A percentile compares a stretch with the other conserved stretches of the same genome.
phyloP scores from a whole-genome alignment of 345 rosid genomes.

The Corymbia maculata region DNA sequence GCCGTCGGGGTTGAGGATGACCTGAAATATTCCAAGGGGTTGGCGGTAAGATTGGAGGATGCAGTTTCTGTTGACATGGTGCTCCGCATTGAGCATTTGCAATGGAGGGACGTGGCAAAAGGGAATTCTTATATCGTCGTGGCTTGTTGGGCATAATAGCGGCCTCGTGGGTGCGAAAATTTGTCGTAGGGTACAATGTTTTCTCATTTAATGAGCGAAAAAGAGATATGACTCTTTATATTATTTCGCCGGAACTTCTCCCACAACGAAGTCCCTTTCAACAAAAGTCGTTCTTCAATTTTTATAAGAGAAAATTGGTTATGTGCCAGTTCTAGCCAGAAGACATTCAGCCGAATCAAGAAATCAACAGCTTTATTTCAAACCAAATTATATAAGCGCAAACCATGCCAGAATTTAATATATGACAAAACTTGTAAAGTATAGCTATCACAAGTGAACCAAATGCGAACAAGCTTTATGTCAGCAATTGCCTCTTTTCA shows the following conservation, averaged over 20 bases:
- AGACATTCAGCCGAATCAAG: too few relatives aligned
- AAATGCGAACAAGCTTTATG: too few relatives aligned
- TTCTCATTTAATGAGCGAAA: neutral
- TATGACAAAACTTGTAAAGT: too few relatives aligned
- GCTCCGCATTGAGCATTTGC: neutral
- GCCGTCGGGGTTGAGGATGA: slow-evolving; percentile 24
- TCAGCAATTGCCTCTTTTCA: too few relatives aligned
- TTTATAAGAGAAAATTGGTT: too few relatives aligned
- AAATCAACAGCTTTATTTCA: too few relatives aligned
- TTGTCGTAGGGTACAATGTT: neutral
- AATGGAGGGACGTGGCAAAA: neutral
- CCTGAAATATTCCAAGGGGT: slow-evolving; percentile 16
- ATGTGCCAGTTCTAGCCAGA: too few relatives aligned
- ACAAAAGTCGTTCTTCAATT: too few relatives aligned
- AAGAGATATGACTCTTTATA: neutral
- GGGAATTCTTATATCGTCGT: neutral
- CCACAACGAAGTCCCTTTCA: neutral
- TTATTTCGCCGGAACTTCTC: too few relatives aligned
- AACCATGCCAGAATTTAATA: too few relatives aligned
- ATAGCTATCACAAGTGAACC: too few relatives aligned
- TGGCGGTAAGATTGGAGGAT: neutral
- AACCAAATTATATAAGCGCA: too few relatives aligned
- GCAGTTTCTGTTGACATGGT: neutral
- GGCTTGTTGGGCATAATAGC: neutral
- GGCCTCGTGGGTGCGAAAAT: neutral